Conservation (phyloP, 306 rosid species). For the Amphicarpaea edgeworthii region DNA sequence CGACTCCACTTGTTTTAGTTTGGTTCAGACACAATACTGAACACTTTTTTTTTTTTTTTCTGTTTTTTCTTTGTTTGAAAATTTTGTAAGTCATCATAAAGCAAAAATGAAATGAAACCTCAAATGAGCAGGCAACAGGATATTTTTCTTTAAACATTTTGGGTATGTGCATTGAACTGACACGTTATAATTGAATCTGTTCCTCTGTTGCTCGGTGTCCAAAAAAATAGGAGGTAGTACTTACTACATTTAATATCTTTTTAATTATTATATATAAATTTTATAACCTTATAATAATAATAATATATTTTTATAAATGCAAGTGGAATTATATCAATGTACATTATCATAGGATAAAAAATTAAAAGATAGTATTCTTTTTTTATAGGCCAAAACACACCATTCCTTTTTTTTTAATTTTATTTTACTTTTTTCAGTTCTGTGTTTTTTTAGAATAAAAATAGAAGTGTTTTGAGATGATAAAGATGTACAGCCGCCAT, state of each 20-base stretch:
- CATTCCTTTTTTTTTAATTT: neutral
- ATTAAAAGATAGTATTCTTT: neutral
- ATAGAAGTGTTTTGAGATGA: neutral
- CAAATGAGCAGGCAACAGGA: neutral
- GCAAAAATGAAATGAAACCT: neutral
- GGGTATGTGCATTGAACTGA: constrained; percentile 36
- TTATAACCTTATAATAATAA: neutral
- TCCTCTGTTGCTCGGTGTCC: neutral
- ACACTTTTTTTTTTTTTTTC: neutral
- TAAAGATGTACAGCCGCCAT: constrained; percentile 24
- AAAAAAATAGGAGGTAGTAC: neutral
- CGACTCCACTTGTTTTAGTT: constrained; percentile 20
- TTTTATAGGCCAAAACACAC: neutral
- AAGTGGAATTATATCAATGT: neutral
- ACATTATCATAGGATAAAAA: neutral
- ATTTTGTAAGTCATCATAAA: neutral
- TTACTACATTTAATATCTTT: neutral
- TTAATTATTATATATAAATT: neutral
- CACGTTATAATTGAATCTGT: constrained; percentile 9
- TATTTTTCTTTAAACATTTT: neutral
- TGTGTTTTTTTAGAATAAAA: neutral
- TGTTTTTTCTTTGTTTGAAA: constrained; percentile 1
- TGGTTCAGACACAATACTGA: constrained; percentile 30
- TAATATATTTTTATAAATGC: neutral
- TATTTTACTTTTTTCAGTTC: neutral